A percentile compares a stretch with the other conserved stretches of the same genome.
phyloP scores from a whole-genome alignment of 768 basidiomycete genomes.

The Suillus ampliporus region DNA sequence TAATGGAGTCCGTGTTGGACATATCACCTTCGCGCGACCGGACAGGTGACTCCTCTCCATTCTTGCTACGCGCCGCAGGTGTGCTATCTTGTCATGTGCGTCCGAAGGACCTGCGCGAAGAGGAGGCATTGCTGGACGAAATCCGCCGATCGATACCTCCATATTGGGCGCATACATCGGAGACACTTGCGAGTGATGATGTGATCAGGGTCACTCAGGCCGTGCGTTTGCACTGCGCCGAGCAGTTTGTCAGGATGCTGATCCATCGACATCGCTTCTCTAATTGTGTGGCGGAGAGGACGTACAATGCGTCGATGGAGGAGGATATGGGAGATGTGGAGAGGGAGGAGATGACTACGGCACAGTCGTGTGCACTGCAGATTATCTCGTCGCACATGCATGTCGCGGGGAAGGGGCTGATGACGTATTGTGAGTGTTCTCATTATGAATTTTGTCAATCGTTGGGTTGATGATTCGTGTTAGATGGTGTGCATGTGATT shows the following conservation, averaged over 20 bases:
- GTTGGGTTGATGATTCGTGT: constrained; percentile 19
- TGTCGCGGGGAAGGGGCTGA: constrained; percentile 85
- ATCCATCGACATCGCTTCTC: constrained; percentile 90
- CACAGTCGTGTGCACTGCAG: constrained; percentile 78
- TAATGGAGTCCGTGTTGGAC: constrained; percentile 88
- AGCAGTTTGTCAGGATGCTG: constrained; percentile 86
- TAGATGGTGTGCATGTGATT: constrained; percentile 94
- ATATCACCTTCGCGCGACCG: constrained; percentile 69
- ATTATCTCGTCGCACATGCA: constrained; percentile 85
- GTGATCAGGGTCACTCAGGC: constrained; percentile 91
- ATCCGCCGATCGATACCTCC: constrained; percentile 72
- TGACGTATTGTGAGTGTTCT: constrained; percentile 86
- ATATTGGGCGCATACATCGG: constrained; percentile 81
- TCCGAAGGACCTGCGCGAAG: constrained; percentile 74
- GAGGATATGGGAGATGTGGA: constrained; percentile 73
- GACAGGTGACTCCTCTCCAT: constrained; percentile 71
- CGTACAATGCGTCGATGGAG: constrained; percentile 45
- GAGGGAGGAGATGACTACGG: constrained; percentile 75
- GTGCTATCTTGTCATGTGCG: constrained; percentile 67
- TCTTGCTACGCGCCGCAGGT: constrained; percentile 72
- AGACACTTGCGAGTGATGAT: constrained; percentile 83
- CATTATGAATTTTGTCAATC: constrained; percentile 10
- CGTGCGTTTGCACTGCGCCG: constrained; percentile 83
- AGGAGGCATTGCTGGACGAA: constrained; percentile 82
- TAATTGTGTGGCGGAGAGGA: constrained; percentile 74